Conservation (phyloP, 768 basidiomycete species). For the Tylopilus intermedius region DNA sequence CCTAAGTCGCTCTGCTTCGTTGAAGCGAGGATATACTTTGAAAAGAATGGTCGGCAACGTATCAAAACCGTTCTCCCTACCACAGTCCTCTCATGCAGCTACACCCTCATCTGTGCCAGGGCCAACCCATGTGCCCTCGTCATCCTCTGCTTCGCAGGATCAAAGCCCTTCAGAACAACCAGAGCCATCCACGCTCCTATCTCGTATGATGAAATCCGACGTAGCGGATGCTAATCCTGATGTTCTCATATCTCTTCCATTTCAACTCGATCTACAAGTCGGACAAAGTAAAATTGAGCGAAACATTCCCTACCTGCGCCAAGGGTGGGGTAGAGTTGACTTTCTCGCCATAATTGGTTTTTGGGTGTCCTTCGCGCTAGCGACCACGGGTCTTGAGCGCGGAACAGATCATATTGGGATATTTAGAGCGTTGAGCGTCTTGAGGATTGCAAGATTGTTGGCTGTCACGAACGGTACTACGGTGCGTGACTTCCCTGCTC, state of each 20-base stretch:
- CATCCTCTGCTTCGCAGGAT: not conserved
- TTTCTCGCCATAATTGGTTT: constrained; percentile 79
- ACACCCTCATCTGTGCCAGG: constrained; percentile 15
- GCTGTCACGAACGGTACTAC: constrained; percentile 92
- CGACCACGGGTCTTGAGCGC: constrained; percentile 60
- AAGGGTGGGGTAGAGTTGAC: constrained; percentile 91
- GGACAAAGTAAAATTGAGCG: constrained; percentile 51
- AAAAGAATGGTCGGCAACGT: constrained; percentile 42
- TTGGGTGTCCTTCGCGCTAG: constrained; percentile 79
- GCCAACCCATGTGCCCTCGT: constrained; percentile 8
- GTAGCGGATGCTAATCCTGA: constrained; percentile 31
- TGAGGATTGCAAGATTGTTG: constrained; percentile 76
- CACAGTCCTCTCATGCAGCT: constrained; percentile 29
- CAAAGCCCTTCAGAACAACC: constrained; percentile 35
- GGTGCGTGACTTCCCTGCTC: constrained; percentile 38
- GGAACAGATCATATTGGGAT: constrained; percentile 70
- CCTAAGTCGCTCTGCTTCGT: constrained; percentile 29
- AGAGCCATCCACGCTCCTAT: constrained; percentile 44
- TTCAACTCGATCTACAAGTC: constrained; percentile 51
- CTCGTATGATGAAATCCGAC: constrained; percentile 43
- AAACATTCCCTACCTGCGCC: constrained; percentile 83
- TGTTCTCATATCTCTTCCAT: constrained; percentile 47
- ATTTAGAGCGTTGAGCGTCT: constrained; percentile 83
- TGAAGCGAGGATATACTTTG: constrained; percentile 42
- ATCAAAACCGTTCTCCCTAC: constrained; percentile 47